phyloP scores from a whole-genome alignment of 169 alveolate species.

The Plasmodium cynomolgi region DNA sequence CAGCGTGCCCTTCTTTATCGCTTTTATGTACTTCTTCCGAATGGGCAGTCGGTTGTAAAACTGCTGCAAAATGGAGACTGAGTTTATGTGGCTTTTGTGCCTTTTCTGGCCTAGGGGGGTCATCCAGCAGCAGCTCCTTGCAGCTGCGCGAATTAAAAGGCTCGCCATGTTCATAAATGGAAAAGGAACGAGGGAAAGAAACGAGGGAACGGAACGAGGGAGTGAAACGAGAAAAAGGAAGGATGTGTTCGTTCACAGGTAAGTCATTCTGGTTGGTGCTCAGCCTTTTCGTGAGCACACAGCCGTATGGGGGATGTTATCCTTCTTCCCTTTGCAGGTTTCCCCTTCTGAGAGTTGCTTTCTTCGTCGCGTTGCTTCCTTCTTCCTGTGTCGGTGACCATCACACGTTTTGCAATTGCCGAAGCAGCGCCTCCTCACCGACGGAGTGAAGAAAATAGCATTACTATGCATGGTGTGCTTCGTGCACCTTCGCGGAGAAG shows the following conservation, averaged over 20 bases:
- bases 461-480: background rate
- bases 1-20: slow-evolving; percentile 87
- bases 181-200: background rate
- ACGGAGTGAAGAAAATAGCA: background rate
- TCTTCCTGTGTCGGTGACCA: background rate
- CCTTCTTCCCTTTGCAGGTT: background rate
- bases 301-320: background rate
- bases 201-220: background rate
- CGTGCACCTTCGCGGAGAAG: background rate
- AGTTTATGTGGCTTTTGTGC: slow-evolving; percentile 80
- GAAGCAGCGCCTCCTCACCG: background rate
- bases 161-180: background rate
- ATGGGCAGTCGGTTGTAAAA: slow-evolving; percentile 86
- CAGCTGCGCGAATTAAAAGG: background rate
- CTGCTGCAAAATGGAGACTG: slow-evolving; percentile 88
- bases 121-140: slow-evolving; percentile 6
- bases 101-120: slow-evolving; percentile 5
- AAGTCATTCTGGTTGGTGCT: background rate
- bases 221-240: no score
- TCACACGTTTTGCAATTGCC: background rate
- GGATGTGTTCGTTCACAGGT: background rate
- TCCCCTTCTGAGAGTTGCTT: background rate
- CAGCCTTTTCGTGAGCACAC: background rate
- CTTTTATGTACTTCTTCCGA: slow-evolving; percentile 83
- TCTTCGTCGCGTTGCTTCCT: background rate